Conservation (phyloP, 164 flowering plant species). For the Hamamelis virginiana region DNA sequence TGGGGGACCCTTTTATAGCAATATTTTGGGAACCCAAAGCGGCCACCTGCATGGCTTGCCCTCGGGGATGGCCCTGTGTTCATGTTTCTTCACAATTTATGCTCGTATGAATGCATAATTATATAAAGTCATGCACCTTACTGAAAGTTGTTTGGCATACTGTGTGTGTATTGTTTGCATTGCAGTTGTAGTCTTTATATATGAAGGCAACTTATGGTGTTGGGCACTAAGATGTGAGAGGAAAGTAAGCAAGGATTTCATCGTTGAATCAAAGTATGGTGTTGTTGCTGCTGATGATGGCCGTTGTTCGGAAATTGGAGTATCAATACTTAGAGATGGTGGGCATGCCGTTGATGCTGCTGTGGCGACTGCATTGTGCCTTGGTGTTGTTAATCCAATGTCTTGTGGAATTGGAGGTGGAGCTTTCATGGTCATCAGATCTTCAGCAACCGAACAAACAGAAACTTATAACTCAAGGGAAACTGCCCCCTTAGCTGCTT, state of each 20-base stretch:
- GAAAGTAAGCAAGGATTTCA: conserved; percentile 6
- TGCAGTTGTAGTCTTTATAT: conserved; percentile 18
- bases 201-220: conserved; percentile 4
- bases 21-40: no score
- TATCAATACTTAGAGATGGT: conserved; percentile 44
- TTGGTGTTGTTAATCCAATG: conserved; percentile 79
- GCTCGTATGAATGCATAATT: no score
- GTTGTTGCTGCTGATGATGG: conserved; percentile 90
- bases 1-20: no score
- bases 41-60: no score
- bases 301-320: conserved; percentile 76
- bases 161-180: not conserved
- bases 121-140: no score
- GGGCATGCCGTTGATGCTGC: conserved; percentile 95
- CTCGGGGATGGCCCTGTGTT: no score
- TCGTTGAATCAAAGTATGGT: conserved; percentile 63
- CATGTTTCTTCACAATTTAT: no score
- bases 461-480: conserved; percentile 78
- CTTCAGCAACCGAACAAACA: conserved; percentile 43
- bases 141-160: not conserved
- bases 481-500: conserved; percentile 87
- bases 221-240: conserved; percentile 17
- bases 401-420: conserved; percentile 97
- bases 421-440: conserved; percentile 70
- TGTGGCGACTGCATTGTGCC: conserved; percentile 79